phyloP scores from a whole-genome alignment of 225 moss, liverwort and hornwort genomes.

The Asterella californica region DNA sequence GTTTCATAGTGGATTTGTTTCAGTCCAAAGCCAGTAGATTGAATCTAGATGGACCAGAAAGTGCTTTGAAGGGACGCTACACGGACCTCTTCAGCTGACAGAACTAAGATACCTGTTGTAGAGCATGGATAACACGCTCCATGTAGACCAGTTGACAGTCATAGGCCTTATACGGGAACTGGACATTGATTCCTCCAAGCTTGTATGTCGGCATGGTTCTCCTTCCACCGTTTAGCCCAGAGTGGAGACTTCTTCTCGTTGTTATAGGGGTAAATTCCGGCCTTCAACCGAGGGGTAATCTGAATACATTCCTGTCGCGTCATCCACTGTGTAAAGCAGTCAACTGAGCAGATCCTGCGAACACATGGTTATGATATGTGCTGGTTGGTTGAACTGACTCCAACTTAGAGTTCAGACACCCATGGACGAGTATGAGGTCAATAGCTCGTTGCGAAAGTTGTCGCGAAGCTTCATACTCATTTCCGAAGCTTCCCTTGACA shows the following conservation, averaged over 20 bases:
- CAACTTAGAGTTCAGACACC: background rate
- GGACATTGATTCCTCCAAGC: slow-evolving; percentile 68
- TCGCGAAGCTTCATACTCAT: background rate
- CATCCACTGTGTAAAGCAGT: background rate
- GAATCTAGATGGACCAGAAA: background rate
- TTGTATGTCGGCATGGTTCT: slow-evolving; percentile 70
- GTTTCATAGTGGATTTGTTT: background rate
- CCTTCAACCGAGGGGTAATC: background rate
- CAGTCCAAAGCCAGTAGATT: background rate
- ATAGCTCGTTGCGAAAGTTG: background rate
- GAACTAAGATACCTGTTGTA: slow-evolving; percentile 60
- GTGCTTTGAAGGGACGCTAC: background rate
- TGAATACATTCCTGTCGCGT: background rate
- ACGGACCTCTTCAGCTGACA: background rate
- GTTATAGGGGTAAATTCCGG: background rate
- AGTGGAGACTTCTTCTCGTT: background rate
- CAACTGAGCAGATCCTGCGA: background rate
- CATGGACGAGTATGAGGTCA: background rate
- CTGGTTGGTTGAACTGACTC: background rate
- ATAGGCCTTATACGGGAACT: slow-evolving; percentile 94
- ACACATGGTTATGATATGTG: background rate
- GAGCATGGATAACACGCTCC: slow-evolving; percentile 88
- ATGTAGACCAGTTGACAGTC: slow-evolving; percentile 98
- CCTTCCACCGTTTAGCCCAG: background rate
- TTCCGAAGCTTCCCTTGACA: background rate